phyloP scores from a whole-genome alignment of 2,329 filamentous ascomycete species.

The Neofusicoccum ribis region DNA sequence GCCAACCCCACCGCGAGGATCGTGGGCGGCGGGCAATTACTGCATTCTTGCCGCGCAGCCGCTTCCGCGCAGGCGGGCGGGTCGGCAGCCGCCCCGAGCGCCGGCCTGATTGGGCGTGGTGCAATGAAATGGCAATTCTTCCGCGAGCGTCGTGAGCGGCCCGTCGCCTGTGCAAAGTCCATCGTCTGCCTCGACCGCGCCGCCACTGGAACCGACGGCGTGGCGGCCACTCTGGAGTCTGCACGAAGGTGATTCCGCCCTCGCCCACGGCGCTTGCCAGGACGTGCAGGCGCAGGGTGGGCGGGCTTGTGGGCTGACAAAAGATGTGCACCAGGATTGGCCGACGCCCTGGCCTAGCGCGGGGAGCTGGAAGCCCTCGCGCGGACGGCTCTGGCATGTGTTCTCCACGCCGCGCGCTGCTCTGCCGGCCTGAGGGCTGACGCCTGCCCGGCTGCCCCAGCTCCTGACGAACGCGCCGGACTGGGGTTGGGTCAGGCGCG shows the following conservation, averaged over 20 bases:
- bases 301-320: not conserved
- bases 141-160: not conserved
- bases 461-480: no score
- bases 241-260: not conserved
- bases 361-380: no score
- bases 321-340: not conserved
- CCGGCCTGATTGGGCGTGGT: not conserved
- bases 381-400: no score
- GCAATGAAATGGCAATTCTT: constrained; percentile 10
- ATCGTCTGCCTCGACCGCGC: constrained; percentile 6
- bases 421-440: no score
- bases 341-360: no score
- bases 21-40: not conserved
- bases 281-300: not conserved
- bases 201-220: not conserved
- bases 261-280: not conserved
- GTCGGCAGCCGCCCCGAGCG: not conserved
- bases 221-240: not conserved
- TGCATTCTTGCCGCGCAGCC: not conserved
- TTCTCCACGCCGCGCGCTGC: no score
- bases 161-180: not conserved
- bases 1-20: constrained; percentile 1
- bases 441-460: no score
- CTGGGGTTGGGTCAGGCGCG: no score
- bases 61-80: not conserved